Evolutionary conservation across 768 basidiomycete genomes (phyloP).

Genomic region (Inosperma sp.): DNA sequence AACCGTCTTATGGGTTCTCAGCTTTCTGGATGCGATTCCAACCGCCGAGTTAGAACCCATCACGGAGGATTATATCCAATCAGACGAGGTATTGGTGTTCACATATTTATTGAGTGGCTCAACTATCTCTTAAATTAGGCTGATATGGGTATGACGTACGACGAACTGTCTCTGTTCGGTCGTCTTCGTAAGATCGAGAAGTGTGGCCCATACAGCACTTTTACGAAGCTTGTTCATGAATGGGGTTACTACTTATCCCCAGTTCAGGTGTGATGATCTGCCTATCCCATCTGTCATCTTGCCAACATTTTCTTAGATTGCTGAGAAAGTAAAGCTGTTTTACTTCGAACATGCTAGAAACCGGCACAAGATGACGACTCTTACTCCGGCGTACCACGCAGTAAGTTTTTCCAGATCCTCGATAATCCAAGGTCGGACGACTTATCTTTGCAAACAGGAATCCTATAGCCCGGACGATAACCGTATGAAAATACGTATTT

Average conservation of each 20-base stretch:
- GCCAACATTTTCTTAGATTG: conserved; percentile 53
- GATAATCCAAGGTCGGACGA: neutral
- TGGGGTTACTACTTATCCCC: conserved; percentile 90
- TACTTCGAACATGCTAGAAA: conserved; percentile 97
- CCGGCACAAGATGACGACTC: conserved; percentile 96
- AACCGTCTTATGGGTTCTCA: conserved; percentile 28
- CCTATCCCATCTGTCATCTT: neutral
- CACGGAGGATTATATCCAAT: conserved; percentile 89
- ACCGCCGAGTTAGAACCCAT: conserved; percentile 97
- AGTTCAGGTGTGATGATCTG: conserved; percentile 48
- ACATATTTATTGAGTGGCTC: conserved; percentile 1
- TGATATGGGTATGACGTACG: conserved; percentile 99
- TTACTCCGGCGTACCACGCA: conserved; percentile 92
- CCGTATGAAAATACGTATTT: conserved; percentile 44
- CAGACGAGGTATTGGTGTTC: conserved; percentile 72
- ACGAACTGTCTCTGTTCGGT: conserved; percentile 92
- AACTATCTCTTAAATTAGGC: conserved; percentile 43
- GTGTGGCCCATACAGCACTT: conserved; percentile 96
- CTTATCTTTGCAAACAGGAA: conserved; percentile 50
- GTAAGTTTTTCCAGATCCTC: conserved; percentile 45
- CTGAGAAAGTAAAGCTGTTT: conserved; percentile 95
- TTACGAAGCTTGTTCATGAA: conserved; percentile 89
- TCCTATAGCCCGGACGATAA: conserved; percentile 97
- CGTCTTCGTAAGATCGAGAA: conserved; percentile 94
- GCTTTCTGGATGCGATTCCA: conserved; percentile 88